Evolutionary conservation across 2,329 filamentous ascomycete genomes (phyloP), one percentile per base, ranked within the genome.

Genomic region (Sclerotinia subarctica): DNA sequence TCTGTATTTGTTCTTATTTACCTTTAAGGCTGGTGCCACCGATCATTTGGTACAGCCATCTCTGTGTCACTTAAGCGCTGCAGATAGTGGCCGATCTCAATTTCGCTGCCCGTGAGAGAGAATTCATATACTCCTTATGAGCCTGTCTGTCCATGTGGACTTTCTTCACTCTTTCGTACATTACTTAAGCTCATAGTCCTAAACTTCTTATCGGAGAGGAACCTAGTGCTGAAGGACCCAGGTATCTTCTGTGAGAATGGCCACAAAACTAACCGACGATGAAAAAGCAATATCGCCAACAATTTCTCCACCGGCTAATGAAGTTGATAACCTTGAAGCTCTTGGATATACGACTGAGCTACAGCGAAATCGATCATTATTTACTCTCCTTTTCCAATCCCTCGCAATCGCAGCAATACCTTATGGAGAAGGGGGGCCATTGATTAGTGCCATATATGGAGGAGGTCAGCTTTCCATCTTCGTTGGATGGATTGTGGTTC

Each of bases 331-430:
- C 24, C 62, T 76, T 8, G 72, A 72, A 38, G 72, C 67, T 35
- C 78, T 88, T 29, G 85, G 86, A 38, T 89, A 89, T 77, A 84
- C 81, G 68, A 81, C 84, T 5, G 85, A 87, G 73, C 78, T 89
- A 24, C 78, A 76, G 26, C 82, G 85, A 29, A 89, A 88, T 70
- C 82, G 87, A 44, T 88, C 86, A 0, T 81, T 88, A 73, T 80
- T 84, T 70, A 88, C 85, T 0, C 78, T 89, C 1, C 79, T 88
- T 17, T 89, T 88, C 75, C 86, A 88, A 75, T 84, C 83, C 0
- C 78, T 88, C 10, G 85, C 86, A 29, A 88, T 88, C 42, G 85
- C 86, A 42, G 85, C 86, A 26, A 85, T 88, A 58, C 86, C 84
- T 6, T 88, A 82, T 69, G 86, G 84, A 8, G 76, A 76, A 71